Percentiles rank a stretch among this genome's conserved stretches.
Conservation (phyloP, 1,284 basidiomycete genomes). For the Puccinia horiana region DNA sequence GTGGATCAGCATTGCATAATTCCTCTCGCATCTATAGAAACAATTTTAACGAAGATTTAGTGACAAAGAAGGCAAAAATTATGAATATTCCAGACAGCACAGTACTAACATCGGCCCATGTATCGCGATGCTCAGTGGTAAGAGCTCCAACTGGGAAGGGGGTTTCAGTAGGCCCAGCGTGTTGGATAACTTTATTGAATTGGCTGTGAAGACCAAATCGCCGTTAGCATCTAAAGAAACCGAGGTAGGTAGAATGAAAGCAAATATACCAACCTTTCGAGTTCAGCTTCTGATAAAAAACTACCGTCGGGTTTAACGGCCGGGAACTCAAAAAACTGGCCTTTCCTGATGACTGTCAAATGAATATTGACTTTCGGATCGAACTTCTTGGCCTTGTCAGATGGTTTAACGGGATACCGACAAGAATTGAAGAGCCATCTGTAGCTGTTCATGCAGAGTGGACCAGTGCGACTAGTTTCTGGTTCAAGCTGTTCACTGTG, state of each 20-base stretch:
- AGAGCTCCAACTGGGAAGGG: slow-evolving; percentile 73
- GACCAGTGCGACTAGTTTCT: slow-evolving; percentile 79
- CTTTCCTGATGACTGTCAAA: slow-evolving; percentile 85
- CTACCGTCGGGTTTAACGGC: slow-evolving; percentile 68
- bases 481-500: slow-evolving; percentile 83
- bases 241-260: too few relatives aligned
- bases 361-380: slow-evolving; percentile 76
- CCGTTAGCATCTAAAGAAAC: too few relatives aligned
- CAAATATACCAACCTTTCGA: slow-evolving; percentile 69
- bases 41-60: background rate
- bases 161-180: slow-evolving; percentile 65
- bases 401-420: slow-evolving; percentile 78
- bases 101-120: slow-evolving; percentile 81
- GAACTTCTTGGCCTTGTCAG: slow-evolving; percentile 82
- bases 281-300: slow-evolving; percentile 73
- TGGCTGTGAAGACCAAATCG: slow-evolving; percentile 66
- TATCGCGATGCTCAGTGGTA: slow-evolving; percentile 84
- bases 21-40: slow-evolving; percentile 64
- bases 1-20: slow-evolving; percentile 68
- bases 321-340: slow-evolving; percentile 81
- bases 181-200: slow-evolving; percentile 72
- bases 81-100: too few relatives aligned
- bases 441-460: slow-evolving; percentile 93
- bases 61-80: background rate
- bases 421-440: slow-evolving; percentile 93